Evolutionary conservation across 2,329 filamentous ascomycete genomes (phyloP).

Genomic region (Verticillium zaregamsianum): DNA sequence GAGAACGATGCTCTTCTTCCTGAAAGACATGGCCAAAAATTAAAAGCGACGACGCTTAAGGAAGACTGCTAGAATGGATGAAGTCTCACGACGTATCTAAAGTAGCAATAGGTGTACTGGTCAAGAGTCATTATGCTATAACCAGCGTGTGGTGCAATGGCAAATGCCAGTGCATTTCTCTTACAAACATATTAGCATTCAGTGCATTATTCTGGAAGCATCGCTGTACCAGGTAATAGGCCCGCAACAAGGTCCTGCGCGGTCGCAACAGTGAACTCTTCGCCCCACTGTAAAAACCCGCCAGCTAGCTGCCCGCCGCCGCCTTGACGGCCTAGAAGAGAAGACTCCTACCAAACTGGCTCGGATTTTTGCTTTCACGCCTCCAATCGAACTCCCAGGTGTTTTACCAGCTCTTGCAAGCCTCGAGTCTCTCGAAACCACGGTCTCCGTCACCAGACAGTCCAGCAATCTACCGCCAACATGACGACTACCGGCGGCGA

Average conservation of each 20-base stretch:
- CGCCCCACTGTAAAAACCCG: neutral
- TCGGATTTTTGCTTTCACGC: neutral
- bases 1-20: conserved; percentile 52
- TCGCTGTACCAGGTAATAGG: neutral
- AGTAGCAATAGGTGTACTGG: too few relatives aligned
- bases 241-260: neutral
- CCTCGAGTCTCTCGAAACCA: too few relatives aligned
- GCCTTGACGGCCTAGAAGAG: neutral
- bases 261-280: too few relatives aligned
- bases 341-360: neutral
- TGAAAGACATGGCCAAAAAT: conserved; percentile 46
- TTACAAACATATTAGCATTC: too few relatives aligned
- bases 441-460: neutral
- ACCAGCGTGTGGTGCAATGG: too few relatives aligned
- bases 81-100: neutral
- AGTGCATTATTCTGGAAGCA: too few relatives aligned
- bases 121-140: too few relatives aligned
- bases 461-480: conserved; percentile 7
- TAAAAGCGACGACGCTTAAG: neutral
- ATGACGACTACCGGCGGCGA: conserved; percentile 65
- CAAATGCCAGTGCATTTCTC: too few relatives aligned
- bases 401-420: neutral
- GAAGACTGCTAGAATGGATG: neutral
- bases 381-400: neutral
- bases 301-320: neutral